Evolutionary conservation across 768 basidiomycete genomes (phyloP).

Genomic region (Suillus sp.): DNA sequence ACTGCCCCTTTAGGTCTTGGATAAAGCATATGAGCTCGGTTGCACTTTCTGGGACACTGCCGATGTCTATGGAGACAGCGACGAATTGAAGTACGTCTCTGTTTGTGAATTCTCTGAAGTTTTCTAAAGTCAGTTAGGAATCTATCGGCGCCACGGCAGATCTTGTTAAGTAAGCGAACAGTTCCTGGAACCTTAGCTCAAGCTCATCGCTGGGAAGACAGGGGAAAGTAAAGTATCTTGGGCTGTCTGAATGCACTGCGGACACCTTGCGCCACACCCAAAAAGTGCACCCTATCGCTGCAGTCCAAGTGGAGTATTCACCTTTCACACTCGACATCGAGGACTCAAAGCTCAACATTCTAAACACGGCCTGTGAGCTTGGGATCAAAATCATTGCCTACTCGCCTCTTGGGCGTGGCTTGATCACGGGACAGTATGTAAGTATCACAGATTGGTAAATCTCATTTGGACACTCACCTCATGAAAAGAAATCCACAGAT

Average conservation of each 20-base stretch:
- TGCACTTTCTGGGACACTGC: slow-evolving; percentile 53
- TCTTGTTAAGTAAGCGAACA: slow-evolving; percentile 46
- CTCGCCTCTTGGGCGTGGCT: slow-evolving; percentile 52
- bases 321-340: slow-evolving; percentile 53
- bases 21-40: slow-evolving; percentile 42
- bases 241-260: slow-evolving; percentile 54
- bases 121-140: slow-evolving; percentile 22
- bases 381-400: slow-evolving; percentile 54
- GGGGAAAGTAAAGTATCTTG: slow-evolving; percentile 50
- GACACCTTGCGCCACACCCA: slow-evolving; percentile 50
- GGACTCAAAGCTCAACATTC: slow-evolving; percentile 41
- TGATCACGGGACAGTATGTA: slow-evolving; percentile 50
- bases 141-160: slow-evolving; percentile 53
- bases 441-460: slow-evolving; percentile 16
- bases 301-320: slow-evolving; percentile 54
- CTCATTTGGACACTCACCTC: not conserved
- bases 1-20: slow-evolving; percentile 38
- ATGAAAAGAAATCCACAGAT: slow-evolving; percentile 33
- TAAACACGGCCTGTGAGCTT: slow-evolving; percentile 49
- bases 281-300: slow-evolving; percentile 51
- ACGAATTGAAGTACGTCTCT: slow-evolving; percentile 48
- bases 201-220: slow-evolving; percentile 39
- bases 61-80: slow-evolving; percentile 44
- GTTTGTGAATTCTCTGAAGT: not conserved
- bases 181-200: not conserved